These are phyloP conservation scores for Syncephalastrum contaminatum DNA, from an alignment of 371 early-diverging fungal genomes.

Conservation along the genomic window DNA sequence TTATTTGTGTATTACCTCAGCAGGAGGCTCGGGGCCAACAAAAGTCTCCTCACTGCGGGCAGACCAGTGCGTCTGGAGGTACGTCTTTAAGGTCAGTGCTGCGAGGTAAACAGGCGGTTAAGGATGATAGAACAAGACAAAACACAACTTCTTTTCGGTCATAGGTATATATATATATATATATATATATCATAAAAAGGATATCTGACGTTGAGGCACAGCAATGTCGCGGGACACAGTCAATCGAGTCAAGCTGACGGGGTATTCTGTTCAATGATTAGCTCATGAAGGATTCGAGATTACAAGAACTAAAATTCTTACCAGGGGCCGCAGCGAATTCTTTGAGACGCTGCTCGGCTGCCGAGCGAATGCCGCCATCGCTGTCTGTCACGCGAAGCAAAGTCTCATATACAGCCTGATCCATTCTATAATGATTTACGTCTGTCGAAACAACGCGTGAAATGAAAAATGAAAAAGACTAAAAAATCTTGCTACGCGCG, in stretches of 20 bases:
- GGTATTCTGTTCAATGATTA: slow-evolving; percentile 44
- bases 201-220: slow-evolving; percentile 74
- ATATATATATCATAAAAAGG: slow-evolving; percentile 37
- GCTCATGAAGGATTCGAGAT: background rate
- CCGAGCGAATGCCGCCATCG: slow-evolving; percentile 63
- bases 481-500: no score
- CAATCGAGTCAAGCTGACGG: slow-evolving; percentile 67
- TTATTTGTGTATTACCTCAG: slow-evolving; percentile 42
- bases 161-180: background rate
- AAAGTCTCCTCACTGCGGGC: slow-evolving; percentile 58
- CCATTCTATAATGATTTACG: slow-evolving; percentile 42
- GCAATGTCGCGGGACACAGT: slow-evolving; percentile 64
- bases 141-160: background rate
- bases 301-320: slow-evolving; percentile 17
- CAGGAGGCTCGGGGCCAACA: slow-evolving; percentile 55
- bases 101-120: slow-evolving; percentile 57
- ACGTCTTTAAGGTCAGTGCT: slow-evolving; percentile 76
- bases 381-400: slow-evolving; percentile 68
- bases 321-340: slow-evolving; percentile 65
- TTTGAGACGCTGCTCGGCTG: slow-evolving; percentile 71
- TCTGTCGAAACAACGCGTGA: no score
- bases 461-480: no score
- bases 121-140: slow-evolving; percentile 13
- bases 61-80: slow-evolving; percentile 81
- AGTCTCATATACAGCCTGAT: slow-evolving; percentile 70